Conservation (phyloP, 2,329 filamentous ascomycete genomes). For the Monosporascus sp. region DNA sequence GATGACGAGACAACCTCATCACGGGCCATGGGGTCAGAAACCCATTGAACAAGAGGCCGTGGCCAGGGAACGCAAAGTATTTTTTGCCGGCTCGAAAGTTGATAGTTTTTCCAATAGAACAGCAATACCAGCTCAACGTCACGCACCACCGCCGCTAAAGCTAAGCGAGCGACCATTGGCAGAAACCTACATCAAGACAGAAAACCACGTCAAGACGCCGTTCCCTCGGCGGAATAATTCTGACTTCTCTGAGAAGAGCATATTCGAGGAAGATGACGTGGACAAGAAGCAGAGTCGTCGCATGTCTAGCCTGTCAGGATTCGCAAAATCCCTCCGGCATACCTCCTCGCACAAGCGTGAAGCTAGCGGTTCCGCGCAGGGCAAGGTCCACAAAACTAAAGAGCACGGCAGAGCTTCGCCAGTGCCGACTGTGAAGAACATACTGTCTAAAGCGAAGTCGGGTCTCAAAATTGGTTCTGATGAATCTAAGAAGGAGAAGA, state of each 20-base stretch:
- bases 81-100: slow-evolving; percentile 10
- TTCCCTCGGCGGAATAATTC: slow-evolving; percentile 9
- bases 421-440: slow-evolving; percentile 15
- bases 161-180: slow-evolving; percentile 13
- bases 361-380: slow-evolving; percentile 1
- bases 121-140: slow-evolving; percentile 1
- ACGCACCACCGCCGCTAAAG: slow-evolving; percentile 16
- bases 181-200: slow-evolving; percentile 14
- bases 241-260: slow-evolving; percentile 5
- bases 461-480: slow-evolving; percentile 15
- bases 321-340: slow-evolving; percentile 5
- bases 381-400: slow-evolving; percentile 1
- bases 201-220: slow-evolving; percentile 19
- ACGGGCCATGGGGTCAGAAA: background rate
- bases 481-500: slow-evolving; percentile 18
- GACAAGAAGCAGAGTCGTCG: slow-evolving; percentile 9
- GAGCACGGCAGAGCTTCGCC: slow-evolving; percentile 3
- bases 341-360: slow-evolving; percentile 2
- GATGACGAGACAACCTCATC: background rate
- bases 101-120: slow-evolving; percentile 12
- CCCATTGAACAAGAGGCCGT: background rate
- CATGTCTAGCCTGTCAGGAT: slow-evolving; percentile 6
- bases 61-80: slow-evolving; percentile 4
- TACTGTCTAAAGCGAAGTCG: slow-evolving; percentile 19
- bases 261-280: slow-evolving; percentile 1